A percentile compares a stretch with the other conserved stretches of the same genome.
Evolutionary conservation across 78 protist species (phyloP).

Genomic region (Bigelowiella natans): DNA sequence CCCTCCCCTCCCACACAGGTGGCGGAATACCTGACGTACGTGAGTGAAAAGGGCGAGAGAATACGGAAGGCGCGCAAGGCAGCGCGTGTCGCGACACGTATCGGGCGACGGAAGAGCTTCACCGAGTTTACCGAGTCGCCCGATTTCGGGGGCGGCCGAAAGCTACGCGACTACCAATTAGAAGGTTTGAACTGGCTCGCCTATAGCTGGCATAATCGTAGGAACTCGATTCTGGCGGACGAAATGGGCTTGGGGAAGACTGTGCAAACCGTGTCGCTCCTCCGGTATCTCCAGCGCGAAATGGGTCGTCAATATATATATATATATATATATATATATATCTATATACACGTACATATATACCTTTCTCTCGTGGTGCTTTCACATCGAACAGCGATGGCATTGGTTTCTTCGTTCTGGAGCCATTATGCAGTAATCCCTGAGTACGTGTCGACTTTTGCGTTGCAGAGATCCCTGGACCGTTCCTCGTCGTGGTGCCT

Average conservation of each 20-base stretch:
- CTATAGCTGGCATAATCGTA: conserved; percentile 23
- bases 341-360: background rate
- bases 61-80: too few species aligned
- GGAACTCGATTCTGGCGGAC: conserved; percentile 29
- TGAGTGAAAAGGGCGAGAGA: too few species aligned
- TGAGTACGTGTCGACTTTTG: background rate
- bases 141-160: background rate
- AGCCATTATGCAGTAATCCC: background rate
- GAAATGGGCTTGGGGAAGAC: conserved; percentile 49
- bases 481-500: conserved; percentile 41
- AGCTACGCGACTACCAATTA: conserved; percentile 25
- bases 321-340: background rate
- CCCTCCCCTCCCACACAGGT: too few species aligned
- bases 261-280: conserved; percentile 1
- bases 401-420: background rate
- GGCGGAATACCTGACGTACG: too few species aligned
- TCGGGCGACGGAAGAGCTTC: too few species aligned
- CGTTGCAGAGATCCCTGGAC: conserved; percentile 4
- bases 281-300: background rate
- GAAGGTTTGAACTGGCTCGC: conserved; percentile 41
- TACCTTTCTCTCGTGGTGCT: background rate
- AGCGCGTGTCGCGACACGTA: too few species aligned
- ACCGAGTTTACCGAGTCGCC: too few species aligned
- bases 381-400: background rate
- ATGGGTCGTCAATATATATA: background rate